A percentile compares a stretch with the other conserved stretches of the same genome.
Evolutionary conservation across 306 rosid genomes (phyloP).

Genomic region (Cucurbita pepo): DNA sequence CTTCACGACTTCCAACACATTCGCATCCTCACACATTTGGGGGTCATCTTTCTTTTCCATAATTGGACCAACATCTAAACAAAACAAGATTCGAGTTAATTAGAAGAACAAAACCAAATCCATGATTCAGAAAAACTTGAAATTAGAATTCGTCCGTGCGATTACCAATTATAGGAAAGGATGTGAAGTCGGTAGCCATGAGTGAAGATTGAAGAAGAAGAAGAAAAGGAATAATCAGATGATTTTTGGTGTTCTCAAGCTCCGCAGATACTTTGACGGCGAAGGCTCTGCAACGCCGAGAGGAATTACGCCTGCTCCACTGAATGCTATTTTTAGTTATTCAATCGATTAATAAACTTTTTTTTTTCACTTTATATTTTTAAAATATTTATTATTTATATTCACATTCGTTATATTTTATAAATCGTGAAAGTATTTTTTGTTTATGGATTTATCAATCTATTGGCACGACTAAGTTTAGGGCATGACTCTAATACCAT

Average conservation of each 20-base stretch:
- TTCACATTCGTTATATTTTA: no score
- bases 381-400: no score
- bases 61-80: conserved; percentile 52
- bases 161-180: conserved; percentile 68
- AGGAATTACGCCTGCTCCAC: no score
- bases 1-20: conserved; percentile 40
- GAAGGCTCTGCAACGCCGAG: not conserved
- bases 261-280: not conserved
- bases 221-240: no score
- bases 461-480: no score
- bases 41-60: conserved; percentile 54
- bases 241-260: not conserved
- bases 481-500: no score
- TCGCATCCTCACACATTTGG: conserved; percentile 47
- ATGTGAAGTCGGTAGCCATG: conserved; percentile 63
- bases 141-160: not conserved
- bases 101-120: not conserved
- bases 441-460: no score
- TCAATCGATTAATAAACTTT: no score
- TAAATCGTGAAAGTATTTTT: no score
- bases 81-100: not conserved
- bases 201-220: not conserved
- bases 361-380: no score
- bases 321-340: no score
- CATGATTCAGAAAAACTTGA: not conserved